Evolutionary conservation across 208 protist species (phyloP).

Genomic region (Leishmania martiniquensis): DNA sequence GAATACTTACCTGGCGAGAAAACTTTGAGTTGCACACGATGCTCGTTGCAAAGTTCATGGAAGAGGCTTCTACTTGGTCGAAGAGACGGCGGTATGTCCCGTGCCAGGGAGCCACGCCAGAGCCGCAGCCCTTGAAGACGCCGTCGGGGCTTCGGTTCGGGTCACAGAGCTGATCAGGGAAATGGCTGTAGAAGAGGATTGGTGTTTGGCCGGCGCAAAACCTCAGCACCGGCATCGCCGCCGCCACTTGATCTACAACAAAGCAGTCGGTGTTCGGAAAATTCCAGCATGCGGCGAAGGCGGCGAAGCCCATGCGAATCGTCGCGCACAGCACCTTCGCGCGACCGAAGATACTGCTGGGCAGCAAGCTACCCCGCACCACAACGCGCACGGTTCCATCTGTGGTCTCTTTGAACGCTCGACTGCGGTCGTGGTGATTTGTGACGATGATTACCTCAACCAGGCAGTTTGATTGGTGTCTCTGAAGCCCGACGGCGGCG

Average conservation of each 20-base stretch:
- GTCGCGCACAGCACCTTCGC: slow-evolving; percentile 88
- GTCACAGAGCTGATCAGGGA: slow-evolving; percentile 96
- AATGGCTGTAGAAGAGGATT: slow-evolving; percentile 99
- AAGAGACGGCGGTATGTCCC: slow-evolving; percentile 87
- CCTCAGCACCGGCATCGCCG: slow-evolving; percentile 84
- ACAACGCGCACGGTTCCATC: slow-evolving; percentile 91
- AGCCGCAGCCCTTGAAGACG: slow-evolving; percentile 20
- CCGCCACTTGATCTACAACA: slow-evolving; percentile 95
- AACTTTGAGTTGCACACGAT: slow-evolving; percentile 90
- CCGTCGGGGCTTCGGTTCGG: slow-evolving; percentile 60
- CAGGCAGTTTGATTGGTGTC: slow-evolving; percentile 66
- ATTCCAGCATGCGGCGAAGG: slow-evolving; percentile 46
- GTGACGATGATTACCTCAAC: slow-evolving; percentile 90
- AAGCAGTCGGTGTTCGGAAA: slow-evolving; percentile 74
- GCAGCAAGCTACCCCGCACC: slow-evolving; percentile 89
- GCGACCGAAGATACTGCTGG: slow-evolving; percentile 77
- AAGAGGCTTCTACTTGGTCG: slow-evolving; percentile 79
- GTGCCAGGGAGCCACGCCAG: slow-evolving; percentile 37
- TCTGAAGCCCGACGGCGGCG: slow-evolving; percentile 88
- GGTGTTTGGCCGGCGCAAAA: slow-evolving; percentile 52
- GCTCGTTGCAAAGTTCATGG: slow-evolving; percentile 57
- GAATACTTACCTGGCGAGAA: slow-evolving; percentile 47
- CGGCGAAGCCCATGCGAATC: slow-evolving; percentile 86
- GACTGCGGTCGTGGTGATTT: slow-evolving; percentile 89
- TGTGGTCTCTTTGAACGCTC: slow-evolving; percentile 95